Evolutionary conservation across 331 rosid genomes (phyloP), one percentile per base, ranked within the genome.

Genomic region (Cydonia oblonga): DNA sequence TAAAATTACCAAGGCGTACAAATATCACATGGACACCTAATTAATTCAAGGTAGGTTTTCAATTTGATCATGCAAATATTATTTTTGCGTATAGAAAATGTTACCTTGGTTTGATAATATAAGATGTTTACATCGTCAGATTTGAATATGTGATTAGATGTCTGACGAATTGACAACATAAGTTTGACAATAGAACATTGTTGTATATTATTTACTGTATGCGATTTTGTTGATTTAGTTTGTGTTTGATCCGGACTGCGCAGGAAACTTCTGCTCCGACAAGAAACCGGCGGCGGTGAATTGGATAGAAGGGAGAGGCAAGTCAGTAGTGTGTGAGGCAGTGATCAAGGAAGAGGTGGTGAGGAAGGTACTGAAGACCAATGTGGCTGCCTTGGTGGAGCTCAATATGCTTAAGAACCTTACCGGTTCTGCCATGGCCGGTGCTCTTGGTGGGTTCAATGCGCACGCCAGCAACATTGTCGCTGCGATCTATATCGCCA

Each of bases 221-320:
- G 9, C 5, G 1, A 23, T 57, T 23, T 1, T 1, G 18, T 57
- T 57, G 62, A 57, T 57, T 57, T 11, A 12, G 29, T 22, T 57
- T 57, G 6, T 57, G 18, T 12, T 23, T 57, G 5, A 7, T 23
- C 62, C 28, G 62, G 15, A 12, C 7, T 60, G 7, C 4, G 14
- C 73, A 86, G 90, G 90, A 13, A 89, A 89, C 56, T 89, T 75
- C 69, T 89, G 96, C 67, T 81, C 96, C 15, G 96, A 89, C 84
- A 89, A 89, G 86, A 89, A 89, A 73, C 82, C 90, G 2, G 84
- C 96, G 0, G 88, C 86, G 0, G 87, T 87, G 32, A 89, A 89
- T 82, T 89, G 96, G 96, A 83, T 89, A 28, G 90, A 89, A 78
- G 92, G 96, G 78, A 69, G 92, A 3, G 96, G 92, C 3, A 89